Conservation (phyloP, 2,329 filamentous ascomycete genomes). For the Gliomastix tumulicola region DNA sequence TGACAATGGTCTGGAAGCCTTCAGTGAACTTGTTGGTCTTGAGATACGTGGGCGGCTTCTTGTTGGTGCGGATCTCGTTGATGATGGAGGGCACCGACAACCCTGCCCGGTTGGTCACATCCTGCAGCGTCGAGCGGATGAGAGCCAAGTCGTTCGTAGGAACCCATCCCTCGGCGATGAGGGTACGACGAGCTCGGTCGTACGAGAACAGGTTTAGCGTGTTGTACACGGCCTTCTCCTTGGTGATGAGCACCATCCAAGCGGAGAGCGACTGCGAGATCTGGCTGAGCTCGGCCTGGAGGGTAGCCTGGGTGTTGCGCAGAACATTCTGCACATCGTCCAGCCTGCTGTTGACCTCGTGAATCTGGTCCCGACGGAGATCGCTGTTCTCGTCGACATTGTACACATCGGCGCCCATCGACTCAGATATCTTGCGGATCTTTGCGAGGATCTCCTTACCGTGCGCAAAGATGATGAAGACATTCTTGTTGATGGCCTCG, state of each 20-base stretch:
- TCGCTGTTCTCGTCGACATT: conserved; percentile 97
- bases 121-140: conserved; percentile 89
- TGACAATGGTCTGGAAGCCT: conserved; percentile 97
- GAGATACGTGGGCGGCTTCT: conserved; percentile 93
- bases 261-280: conserved; percentile 88
- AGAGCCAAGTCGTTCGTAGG: conserved; percentile 83
- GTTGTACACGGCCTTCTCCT: conserved; percentile 97
- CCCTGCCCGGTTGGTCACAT: conserved; percentile 93
- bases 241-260: conserved; percentile 97
- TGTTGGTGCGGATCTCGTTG: conserved; percentile 94
- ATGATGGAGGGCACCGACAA: conserved; percentile 97
- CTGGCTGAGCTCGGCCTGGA: conserved; percentile 87
- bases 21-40: conserved; percentile 99
- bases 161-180: conserved; percentile 97
- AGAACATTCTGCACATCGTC: conserved; percentile 89
- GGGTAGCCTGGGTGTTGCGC: conserved; percentile 87
- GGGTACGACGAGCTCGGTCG: conserved; percentile 87
- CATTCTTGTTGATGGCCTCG: conserved; percentile 90
- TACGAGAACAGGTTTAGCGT: conserved; percentile 96
- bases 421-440: conserved; percentile 98
- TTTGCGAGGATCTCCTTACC: conserved; percentile 98
- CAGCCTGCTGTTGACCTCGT: conserved; percentile 91
- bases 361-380: conserved; percentile 88
- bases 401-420: conserved; percentile 91
- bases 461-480: conserved; percentile 98